phyloP scores from a whole-genome alignment of 2,329 filamentous ascomycete species.

The Biscogniauxia sp. region DNA sequence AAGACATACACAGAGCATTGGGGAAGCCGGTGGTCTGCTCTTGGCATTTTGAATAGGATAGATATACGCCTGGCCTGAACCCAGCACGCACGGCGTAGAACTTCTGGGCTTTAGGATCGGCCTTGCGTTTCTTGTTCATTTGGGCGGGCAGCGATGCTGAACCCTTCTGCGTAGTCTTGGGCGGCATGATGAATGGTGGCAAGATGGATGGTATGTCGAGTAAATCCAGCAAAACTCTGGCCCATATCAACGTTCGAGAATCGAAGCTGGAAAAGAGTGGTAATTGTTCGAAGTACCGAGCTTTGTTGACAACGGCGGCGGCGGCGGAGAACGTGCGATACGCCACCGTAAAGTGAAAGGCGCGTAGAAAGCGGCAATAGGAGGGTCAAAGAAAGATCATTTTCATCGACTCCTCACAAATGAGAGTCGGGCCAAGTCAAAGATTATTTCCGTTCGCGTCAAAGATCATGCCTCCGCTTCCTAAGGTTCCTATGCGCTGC shows the following conservation, averaged over 20 bases:
- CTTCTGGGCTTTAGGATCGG: conserved; percentile 46
- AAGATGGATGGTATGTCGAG: conserved; percentile 14
- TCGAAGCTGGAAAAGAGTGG: conserved; percentile 10
- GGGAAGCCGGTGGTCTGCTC: conserved; percentile 58
- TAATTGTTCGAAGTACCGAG: not conserved
- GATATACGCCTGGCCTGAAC: conserved; percentile 58
- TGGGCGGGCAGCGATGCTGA: conserved; percentile 17
- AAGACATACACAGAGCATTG: conserved; percentile 65
- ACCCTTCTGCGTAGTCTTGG: conserved; percentile 18
- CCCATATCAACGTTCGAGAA: conserved; percentile 24
- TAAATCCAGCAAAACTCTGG: conserved; percentile 10
- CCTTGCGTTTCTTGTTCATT: conserved; percentile 47
- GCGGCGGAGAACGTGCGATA: not conserved
- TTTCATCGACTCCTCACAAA: not conserved
- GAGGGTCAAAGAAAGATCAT: not conserved
- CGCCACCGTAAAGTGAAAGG: not conserved
- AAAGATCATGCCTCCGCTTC: not conserved
- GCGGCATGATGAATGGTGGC: conserved; percentile 23
- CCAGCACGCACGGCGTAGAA: conserved; percentile 63
- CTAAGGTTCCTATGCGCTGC: not conserved
- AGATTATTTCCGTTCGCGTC: not conserved
- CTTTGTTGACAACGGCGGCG: not conserved
- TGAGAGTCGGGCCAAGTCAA: not conserved
- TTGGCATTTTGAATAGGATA: conserved; percentile 60
- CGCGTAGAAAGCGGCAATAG: not conserved